Evolutionary conservation across 2,329 filamentous ascomycete genomes (phyloP), one percentile per base, ranked within the genome.

Genomic region (Colletotrichum eremochloae): DNA sequence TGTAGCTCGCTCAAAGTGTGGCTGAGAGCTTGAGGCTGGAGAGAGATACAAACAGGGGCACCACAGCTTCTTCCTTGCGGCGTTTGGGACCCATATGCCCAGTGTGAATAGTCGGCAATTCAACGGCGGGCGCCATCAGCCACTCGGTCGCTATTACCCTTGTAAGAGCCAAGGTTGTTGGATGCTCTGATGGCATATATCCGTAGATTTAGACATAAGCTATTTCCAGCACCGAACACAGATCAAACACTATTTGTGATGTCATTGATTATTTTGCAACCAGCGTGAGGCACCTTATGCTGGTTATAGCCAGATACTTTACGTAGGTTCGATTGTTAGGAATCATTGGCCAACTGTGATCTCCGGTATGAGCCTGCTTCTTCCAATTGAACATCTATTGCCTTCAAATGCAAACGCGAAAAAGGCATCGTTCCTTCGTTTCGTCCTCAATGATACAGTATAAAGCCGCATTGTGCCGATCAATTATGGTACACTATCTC

Each of bases 391-490:
- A 8, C 36, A 63, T 46, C 36, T 29, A 33, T 11, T 20, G 36
- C 48, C 55, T 36, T 44, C n/a, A 52, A 46, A 48, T 36, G 15
- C 40, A 52, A 56, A 42, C 9, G n/a, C 52, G n/a, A 62, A 57
- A 44, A 50, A 46, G 60, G n/a, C 66, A 24, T 72, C 38, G 36
- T 52, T 62, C 33, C 55, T 44, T 69, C 60, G 48, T 72, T 20
- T 72, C 61, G 61, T 65, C 36, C 36, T 70, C 67, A 70, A 72
- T 65, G 55, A 61, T 70, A 69, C 61, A 72, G 48, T 48, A 50
- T 55, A 56, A 55, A 40, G 61, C 48, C 60, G 48, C 9, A 50
- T 33, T n/a, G 52, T 29, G 55, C 69, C 66, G 46, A 56, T 42
- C 44, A 56, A 61, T 72, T 72, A 70, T 72, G 31, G 29, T 72